Percentiles rank a stretch among this genome's conserved stretches.
phyloP scores from a whole-genome alignment of 2,329 filamentous ascomycete species.

The Clarireedia sp. region DNA sequence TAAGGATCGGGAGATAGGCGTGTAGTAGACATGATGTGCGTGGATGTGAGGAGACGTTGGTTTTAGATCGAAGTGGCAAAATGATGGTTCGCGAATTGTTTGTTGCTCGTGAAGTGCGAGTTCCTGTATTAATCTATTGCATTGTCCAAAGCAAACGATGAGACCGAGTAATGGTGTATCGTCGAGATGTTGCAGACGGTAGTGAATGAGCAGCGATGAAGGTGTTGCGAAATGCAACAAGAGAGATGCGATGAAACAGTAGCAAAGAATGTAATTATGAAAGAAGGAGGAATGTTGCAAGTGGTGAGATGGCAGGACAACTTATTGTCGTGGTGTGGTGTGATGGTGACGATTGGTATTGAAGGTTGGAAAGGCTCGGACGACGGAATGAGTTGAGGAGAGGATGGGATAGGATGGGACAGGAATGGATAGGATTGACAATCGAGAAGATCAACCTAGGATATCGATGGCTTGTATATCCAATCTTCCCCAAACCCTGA shows the following conservation, averaged over 20 bases:
- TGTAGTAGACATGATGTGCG: slow-evolving; percentile 13
- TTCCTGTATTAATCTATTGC: slow-evolving; percentile 7
- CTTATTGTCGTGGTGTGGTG: not conserved
- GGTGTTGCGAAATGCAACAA: not conserved
- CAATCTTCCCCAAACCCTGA: not conserved
- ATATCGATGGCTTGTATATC: not conserved
- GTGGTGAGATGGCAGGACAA: not conserved
- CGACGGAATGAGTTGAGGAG: not conserved
- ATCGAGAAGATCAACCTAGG: not conserved
- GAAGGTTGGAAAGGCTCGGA: too few species aligned
- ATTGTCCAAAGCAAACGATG: slow-evolving; percentile 5
- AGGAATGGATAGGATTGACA: not conserved
- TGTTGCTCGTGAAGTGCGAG: slow-evolving; percentile 8
- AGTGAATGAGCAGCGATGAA: slow-evolving; percentile 1
- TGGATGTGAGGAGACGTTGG: not conserved
- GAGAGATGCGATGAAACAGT: not conserved
- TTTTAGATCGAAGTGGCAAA: not conserved
- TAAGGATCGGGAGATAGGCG: slow-evolving; percentile 59
- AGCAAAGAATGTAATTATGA: slow-evolving; percentile 2
- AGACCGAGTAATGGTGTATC: not conserved
- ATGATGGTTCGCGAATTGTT: not conserved
- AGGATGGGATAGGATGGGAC: not conserved
- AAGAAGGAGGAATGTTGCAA: not conserved
- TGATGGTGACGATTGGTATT: too few species aligned
- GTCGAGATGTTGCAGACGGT: not conserved